Base-by-base conservation (phyloP, 805 yeast genomes). In the Wickerhamiella siamensis region DNA sequence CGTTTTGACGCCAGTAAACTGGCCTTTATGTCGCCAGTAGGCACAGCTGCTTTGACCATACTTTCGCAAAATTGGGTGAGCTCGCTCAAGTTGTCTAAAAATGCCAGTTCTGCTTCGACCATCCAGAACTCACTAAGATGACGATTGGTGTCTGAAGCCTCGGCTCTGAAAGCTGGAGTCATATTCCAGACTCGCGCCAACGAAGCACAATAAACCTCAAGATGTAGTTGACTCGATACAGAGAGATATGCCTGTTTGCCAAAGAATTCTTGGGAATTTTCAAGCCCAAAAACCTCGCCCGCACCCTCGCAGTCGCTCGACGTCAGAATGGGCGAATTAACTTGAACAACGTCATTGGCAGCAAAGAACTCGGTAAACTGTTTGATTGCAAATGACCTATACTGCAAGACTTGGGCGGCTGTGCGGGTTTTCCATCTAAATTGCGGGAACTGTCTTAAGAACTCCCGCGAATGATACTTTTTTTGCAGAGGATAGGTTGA, bases 101-200 rank as follows among this genome's bases (percentile, higher is more conserved):
- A 82, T 6, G 83, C 76, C 17, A 84, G 60, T 57, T 91, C 99
- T 0, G 86, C 93, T 59, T 91, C 99, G 2, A 91, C 61, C 96
- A 91, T 87, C 96, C 96, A 91, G 59, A 91, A 91, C 59, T 91
- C 99, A 45, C 88, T 73, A 44, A 91, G 61, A 58, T 91, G 99
- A 40, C 98, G 69, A 52, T 77, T 82, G 0, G 99, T 91, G 55
- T 84, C 87, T 43, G 94, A 80, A 39, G 72, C 72, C 55, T 91
- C 99, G 0, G 98, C 97, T 48, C 99, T 67, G 57, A 91, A 91
- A 44, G 95, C 83, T 1, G 98, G 98, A 0, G 86, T 69, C 19
- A 88, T 55, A 0, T 94, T 76, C 91, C 94, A 91, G 1, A 81
- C 96, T 38, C 93, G 64, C 36, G 75, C 71, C 24, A 87, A 58